phyloP scores from a whole-genome alignment of 2,329 filamentous ascomycete species.

The Teratosphaeria nubilosa region DNA sequence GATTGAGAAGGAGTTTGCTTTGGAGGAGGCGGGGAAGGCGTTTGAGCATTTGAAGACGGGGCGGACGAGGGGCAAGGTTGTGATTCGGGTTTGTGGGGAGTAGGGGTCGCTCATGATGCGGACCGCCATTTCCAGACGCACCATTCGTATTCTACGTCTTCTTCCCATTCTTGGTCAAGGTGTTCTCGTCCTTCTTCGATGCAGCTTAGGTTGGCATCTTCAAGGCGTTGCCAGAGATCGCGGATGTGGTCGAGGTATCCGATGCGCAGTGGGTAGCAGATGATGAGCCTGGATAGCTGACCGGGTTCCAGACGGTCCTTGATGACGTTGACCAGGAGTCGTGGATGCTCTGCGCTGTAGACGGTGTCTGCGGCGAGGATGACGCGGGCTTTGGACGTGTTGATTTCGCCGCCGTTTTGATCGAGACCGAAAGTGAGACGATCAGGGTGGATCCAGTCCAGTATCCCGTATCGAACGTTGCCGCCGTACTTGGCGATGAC shows the following conservation, averaged over 20 bases:
- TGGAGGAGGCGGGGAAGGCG: constrained; percentile 48
- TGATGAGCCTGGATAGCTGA: constrained; percentile 24
- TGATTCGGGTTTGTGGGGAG: constrained; percentile 26
- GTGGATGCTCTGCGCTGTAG: constrained; percentile 33
- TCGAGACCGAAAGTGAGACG: not conserved
- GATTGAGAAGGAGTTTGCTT: constrained; percentile 46
- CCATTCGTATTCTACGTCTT: constrained; percentile 30
- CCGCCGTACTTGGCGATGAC: constrained; percentile 6
- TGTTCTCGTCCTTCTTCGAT: constrained; percentile 24
- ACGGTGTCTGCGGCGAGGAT: constrained; percentile 35
- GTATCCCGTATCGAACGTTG: constrained; percentile 16
- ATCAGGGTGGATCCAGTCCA: constrained; percentile 30
- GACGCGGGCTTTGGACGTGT: constrained; percentile 17
- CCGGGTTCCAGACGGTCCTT: constrained; percentile 25
- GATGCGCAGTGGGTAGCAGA: constrained; percentile 31
- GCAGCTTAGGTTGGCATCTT: constrained; percentile 27
- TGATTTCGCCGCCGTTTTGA: not conserved
- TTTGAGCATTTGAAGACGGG: constrained; percentile 49
- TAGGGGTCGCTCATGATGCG: not conserved
- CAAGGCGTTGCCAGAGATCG: constrained; percentile 31
- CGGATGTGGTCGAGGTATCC: constrained; percentile 35
- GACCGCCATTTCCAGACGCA: constrained; percentile 28
- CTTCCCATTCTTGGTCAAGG: constrained; percentile 25
- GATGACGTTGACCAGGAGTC: constrained; percentile 28
- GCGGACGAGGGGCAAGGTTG: constrained; percentile 49